A percentile compares a stretch with the other conserved stretches of the same genome.
phyloP scores from a whole-genome alignment of 1,139 yeast species.

The Casaregolazyma lundiana region DNA sequence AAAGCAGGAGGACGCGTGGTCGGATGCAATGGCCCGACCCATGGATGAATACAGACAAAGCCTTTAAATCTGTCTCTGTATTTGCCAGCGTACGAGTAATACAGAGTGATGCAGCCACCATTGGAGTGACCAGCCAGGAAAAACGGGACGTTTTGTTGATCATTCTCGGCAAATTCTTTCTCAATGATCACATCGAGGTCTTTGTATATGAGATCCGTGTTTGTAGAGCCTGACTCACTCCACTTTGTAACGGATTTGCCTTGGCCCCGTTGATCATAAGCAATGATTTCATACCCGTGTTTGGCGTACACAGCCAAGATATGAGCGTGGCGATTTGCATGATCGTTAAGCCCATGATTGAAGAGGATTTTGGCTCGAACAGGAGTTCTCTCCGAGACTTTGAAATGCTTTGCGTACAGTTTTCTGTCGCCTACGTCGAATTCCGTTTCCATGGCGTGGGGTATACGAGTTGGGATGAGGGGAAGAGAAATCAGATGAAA shows the following conservation, averaged over 20 bases:
- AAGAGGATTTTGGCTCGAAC: slow-evolving; percentile 55
- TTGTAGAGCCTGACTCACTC: slow-evolving; percentile 56
- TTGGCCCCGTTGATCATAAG: slow-evolving; percentile 86
- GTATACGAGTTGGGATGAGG: background rate
- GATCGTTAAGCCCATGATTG: slow-evolving; percentile 73
- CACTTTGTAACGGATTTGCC: slow-evolving; percentile 60
- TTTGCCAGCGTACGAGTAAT: slow-evolving; percentile 68
- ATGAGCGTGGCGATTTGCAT: slow-evolving; percentile 43
- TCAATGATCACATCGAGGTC: slow-evolving; percentile 66
- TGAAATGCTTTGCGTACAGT: slow-evolving; percentile 5
- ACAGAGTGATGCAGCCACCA: slow-evolving; percentile 86
- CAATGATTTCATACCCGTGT: slow-evolving; percentile 67
- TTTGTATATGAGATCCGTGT: slow-evolving; percentile 57
- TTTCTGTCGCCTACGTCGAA: slow-evolving; percentile 9
- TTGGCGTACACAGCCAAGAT: slow-evolving; percentile 54
- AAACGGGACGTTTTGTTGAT: background rate
- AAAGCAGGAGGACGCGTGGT: slow-evolving; percentile 49
- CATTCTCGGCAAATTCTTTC: slow-evolving; percentile 12
- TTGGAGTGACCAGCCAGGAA: slow-evolving; percentile 80
- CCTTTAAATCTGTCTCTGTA: slow-evolving; percentile 50
- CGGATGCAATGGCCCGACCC: slow-evolving; percentile 50
- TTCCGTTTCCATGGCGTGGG: slow-evolving; percentile 5
- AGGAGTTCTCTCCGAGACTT: slow-evolving; percentile 15
- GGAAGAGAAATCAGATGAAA: background rate
- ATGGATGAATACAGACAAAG: slow-evolving; percentile 63